phyloP scores from a whole-genome alignment of 2,329 filamentous ascomycete species.

The Colletotrichum aenigma region DNA sequence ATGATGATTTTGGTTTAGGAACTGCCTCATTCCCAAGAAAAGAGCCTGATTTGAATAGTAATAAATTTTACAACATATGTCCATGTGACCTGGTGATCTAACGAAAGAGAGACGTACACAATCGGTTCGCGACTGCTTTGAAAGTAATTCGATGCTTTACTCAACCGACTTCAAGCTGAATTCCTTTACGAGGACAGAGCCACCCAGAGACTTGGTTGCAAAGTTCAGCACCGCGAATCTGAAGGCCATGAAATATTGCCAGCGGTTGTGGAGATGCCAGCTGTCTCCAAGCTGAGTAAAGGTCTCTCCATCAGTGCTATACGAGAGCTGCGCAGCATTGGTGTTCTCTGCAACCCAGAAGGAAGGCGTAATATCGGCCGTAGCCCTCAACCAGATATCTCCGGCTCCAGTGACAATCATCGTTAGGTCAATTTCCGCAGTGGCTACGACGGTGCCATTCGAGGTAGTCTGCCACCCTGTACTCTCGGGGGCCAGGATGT shows the following conservation, averaged over 20 bases:
- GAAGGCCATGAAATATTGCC: constrained; percentile 53
- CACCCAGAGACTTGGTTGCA: constrained; percentile 39
- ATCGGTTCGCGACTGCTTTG: background rate
- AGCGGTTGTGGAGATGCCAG: constrained; percentile 41
- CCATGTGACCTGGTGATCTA: fast-evolving
- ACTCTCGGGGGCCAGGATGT: constrained; percentile 30
- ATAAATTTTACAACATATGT: fast-evolving
- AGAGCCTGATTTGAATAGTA: fast-evolving
- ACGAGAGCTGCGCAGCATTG: constrained; percentile 30
- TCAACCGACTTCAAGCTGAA: background rate
- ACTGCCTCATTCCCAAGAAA: fast-evolving
- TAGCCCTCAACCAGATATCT: constrained; percentile 26
- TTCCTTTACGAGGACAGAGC: constrained; percentile 12
- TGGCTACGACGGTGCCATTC: constrained; percentile 29
- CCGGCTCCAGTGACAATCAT: background rate
- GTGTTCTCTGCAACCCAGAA: background rate
- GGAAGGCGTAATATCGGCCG: constrained; percentile 24
- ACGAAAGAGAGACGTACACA: background rate
- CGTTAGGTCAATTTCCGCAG: background rate
- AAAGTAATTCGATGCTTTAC: background rate
- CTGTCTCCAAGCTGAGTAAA: constrained; percentile 39
- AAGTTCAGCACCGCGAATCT: constrained; percentile 54
- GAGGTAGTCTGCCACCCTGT: constrained; percentile 32
- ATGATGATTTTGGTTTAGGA: fast-evolving
- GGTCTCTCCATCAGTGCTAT: constrained; percentile 45